phyloP scores from a whole-genome alignment of 1,284 basidiomycete species.

The Volvariella volvacea region DNA sequence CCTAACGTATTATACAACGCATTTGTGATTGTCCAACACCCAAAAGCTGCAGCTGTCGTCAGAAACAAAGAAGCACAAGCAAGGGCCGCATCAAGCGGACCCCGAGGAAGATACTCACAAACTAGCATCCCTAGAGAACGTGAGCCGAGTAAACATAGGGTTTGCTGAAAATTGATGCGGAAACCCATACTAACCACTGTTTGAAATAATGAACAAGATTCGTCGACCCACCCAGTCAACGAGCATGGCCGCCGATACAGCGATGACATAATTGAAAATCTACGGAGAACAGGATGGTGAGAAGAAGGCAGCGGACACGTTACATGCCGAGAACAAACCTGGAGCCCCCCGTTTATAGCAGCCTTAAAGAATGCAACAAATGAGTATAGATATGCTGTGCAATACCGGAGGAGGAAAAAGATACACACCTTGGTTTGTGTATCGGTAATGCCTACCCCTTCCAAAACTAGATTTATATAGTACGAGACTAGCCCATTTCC shows the following conservation, averaged over 20 bases:
- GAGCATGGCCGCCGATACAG: slow-evolving; percentile 47
- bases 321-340: slow-evolving; percentile 25
- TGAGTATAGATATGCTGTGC: background rate
- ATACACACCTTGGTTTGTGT: slow-evolving; percentile 37
- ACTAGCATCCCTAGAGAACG: slow-evolving; percentile 54
- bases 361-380: slow-evolving; percentile 19
- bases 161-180: background rate
- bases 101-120: slow-evolving; percentile 27
- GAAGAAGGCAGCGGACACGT: background rate
- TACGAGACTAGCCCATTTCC: slow-evolving; percentile 64
- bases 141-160: background rate
- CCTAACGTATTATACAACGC: slow-evolving; percentile 46
- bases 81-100: slow-evolving; percentile 1
- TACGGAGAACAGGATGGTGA: slow-evolving; percentile 12
- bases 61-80: background rate
- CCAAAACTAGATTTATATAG: slow-evolving; percentile 59
- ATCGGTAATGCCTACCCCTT: slow-evolving; percentile 48
- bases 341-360: slow-evolving; percentile 56
- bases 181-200: slow-evolving; percentile 24
- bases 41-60: slow-evolving; percentile 34
- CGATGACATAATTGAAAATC: slow-evolving; percentile 50
- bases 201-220: slow-evolving; percentile 56
- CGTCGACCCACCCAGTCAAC: slow-evolving; percentile 57
- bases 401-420: background rate
- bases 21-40: slow-evolving; percentile 50